Conservation (phyloP, 805 yeast species). For the Lipomyces lipofer region DNA sequence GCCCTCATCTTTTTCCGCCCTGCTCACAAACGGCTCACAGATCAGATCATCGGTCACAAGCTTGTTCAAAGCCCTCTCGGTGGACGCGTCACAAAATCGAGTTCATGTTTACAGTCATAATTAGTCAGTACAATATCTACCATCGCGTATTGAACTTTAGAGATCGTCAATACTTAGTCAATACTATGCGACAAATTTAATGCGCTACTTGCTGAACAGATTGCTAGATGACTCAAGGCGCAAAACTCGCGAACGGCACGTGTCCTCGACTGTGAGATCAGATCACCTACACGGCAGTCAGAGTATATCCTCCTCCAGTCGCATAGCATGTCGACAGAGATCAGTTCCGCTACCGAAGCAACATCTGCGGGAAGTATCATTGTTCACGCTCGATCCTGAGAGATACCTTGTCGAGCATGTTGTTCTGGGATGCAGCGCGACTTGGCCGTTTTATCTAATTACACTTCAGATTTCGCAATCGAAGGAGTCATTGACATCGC, state of each 20-base stretch:
- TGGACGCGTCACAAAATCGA: no score
- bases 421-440: conserved; percentile 20
- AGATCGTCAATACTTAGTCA: no score
- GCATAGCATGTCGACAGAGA: no score
- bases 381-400: conserved; percentile 13
- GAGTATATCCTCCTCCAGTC: not conserved
- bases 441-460: conserved; percentile 10
- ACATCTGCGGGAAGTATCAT: conserved; percentile 1
- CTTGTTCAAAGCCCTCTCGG: no score
- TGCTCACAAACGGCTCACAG: no score
- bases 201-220: conserved; percentile 12
- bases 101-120: no score
- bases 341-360: conserved; percentile 6
- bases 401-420: conserved; percentile 12
- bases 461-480: conserved; percentile 5
- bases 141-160: no score
- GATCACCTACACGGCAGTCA: not conserved
- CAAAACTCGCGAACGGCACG: not conserved
- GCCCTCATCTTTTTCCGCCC: no score
- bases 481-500: not conserved
- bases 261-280: no score
- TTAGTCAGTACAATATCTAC: no score
- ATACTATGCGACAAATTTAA: not conserved
- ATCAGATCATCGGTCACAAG: no score
- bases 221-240: conserved; percentile 6